Conservation (phyloP, 306 rosid genomes). For the Oemleria cerasiformis region DNA sequence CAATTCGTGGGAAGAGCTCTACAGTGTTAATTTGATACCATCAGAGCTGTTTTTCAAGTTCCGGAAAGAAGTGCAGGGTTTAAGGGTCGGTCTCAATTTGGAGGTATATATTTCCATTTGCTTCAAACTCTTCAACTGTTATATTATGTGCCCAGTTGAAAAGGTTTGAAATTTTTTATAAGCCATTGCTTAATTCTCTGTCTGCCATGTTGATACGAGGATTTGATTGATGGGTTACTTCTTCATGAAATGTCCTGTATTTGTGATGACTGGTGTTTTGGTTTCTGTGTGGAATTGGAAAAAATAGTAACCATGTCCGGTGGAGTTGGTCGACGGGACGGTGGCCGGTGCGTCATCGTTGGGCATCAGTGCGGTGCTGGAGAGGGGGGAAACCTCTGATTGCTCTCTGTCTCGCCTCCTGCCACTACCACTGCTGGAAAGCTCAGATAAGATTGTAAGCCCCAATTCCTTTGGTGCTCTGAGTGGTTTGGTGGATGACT, state of each 20-base stretch:
- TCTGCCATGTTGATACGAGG: not conserved
- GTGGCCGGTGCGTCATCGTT: too few species aligned
- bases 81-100: conserved; percentile 79
- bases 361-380: too few species aligned
- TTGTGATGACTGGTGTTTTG: not conserved
- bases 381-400: too few species aligned
- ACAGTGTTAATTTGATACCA: conserved; percentile 67
- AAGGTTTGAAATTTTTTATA: not conserved
- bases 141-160: conserved; percentile 1
- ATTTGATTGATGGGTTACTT: not conserved
- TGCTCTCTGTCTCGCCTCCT: too few species aligned
- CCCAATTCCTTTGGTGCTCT: too few species aligned
- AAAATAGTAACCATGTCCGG: not conserved
- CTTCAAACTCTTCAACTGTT: not conserved
- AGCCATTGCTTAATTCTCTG: not conserved
- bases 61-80: conserved; percentile 70
- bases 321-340: too few species aligned
- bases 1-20: conserved; percentile 68
- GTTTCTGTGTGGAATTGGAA: not conserved
- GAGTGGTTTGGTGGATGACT: too few species aligned
- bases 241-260: not conserved
- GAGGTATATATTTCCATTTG: conserved; percentile 45
- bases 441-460: too few species aligned
- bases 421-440: too few species aligned
- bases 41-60: conserved; percentile 80